These are phyloP conservation scores for Candida manassasensis DNA, from an alignment of 805 yeast species.

Conservation along the genomic window DNA sequence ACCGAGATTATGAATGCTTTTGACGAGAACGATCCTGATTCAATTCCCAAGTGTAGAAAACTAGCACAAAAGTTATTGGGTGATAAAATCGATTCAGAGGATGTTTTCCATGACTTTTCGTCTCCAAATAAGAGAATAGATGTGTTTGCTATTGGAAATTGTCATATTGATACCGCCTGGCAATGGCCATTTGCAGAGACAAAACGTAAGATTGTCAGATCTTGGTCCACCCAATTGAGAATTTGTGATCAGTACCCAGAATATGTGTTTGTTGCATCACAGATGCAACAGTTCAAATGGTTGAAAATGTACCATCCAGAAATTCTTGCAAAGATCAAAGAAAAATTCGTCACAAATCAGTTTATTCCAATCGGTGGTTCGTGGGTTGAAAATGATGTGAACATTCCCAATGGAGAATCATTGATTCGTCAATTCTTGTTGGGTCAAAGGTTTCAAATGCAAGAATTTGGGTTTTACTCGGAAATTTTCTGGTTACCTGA, in stretches of 20 bases:
- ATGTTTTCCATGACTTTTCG: conserved; percentile 44
- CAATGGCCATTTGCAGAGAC: conserved; percentile 99
- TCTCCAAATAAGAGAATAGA: conserved; percentile 41
- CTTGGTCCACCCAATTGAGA: conserved; percentile 91
- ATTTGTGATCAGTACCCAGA: conserved; percentile 87
- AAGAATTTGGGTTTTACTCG: conserved; percentile 73
- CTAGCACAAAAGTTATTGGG: conserved; percentile 67
- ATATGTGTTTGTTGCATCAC: conserved; percentile 90
- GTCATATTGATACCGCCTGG: conserved; percentile 99
- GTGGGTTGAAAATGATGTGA: conserved; percentile 97
- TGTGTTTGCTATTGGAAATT: conserved; percentile 86
- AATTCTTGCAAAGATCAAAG: conserved; percentile 57
- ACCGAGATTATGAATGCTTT: conserved; percentile 80
- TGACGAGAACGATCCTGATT: conserved; percentile 60
- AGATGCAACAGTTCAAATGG: conserved; percentile 96
- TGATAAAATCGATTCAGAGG: conserved; percentile 52
- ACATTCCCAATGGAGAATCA: conserved; percentile 92
- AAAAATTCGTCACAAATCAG: conserved; percentile 63
- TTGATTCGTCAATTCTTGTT: conserved; percentile 80
- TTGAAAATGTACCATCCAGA: conserved; percentile 81
- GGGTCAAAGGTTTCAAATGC: conserved; percentile 82
- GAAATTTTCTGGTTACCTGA: conserved; percentile 93
- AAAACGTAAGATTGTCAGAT: conserved; percentile 83
- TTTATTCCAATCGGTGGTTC: conserved; percentile 94
- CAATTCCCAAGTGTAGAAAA: conserved; percentile 60